Percentiles rank a stretch among this genome's conserved stretches.
Evolutionary conservation across 345 rosid genomes (phyloP).

Genomic region (Aurinia saxatilis): DNA sequence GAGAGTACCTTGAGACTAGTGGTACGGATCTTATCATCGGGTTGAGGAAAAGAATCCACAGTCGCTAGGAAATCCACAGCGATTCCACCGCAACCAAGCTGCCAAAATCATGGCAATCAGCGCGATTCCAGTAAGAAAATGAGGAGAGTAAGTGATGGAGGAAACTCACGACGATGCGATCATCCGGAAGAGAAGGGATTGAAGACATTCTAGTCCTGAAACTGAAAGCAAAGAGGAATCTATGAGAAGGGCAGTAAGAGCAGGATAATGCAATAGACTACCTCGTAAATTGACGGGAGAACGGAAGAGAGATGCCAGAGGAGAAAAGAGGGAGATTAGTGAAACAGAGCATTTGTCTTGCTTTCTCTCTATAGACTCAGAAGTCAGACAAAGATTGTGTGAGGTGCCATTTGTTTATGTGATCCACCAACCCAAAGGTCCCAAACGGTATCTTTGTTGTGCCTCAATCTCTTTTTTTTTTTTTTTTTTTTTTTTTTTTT

Average conservation of each 20-base stretch:
- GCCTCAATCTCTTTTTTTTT: no score
- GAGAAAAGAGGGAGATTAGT: conserved; percentile 1
- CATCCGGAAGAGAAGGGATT: conserved; percentile 12
- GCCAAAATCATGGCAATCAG: conserved; percentile 25
- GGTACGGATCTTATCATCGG: conserved; percentile 86
- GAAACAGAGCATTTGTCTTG: conserved; percentile 7
- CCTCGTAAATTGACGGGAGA: conserved; percentile 4
- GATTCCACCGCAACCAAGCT: conserved; percentile 67
- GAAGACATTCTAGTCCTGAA: conserved; percentile 50
- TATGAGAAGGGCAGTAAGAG: neutral
- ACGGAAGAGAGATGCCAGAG: neutral
- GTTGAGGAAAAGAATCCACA: conserved; percentile 67
- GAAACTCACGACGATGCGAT: conserved; percentile 27
- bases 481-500: no score
- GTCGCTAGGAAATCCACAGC: conserved; percentile 67
- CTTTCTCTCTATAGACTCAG: neutral
- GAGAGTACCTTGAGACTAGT: conserved; percentile 53
- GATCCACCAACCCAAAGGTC: no score
- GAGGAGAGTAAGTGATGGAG: neutral
- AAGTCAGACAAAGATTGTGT: neutral
- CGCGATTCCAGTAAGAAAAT: neutral
- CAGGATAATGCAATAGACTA: neutral
- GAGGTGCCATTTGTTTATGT: neutral
- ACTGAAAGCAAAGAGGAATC: neutral
- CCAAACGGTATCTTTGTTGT: no score